Percentiles rank a stretch among this genome's conserved stretches.
These are phyloP conservation scores for Mortierella sp. DNA, from an alignment of 371 early-diverging fungal genomes.

Conservation along the genomic window DNA sequence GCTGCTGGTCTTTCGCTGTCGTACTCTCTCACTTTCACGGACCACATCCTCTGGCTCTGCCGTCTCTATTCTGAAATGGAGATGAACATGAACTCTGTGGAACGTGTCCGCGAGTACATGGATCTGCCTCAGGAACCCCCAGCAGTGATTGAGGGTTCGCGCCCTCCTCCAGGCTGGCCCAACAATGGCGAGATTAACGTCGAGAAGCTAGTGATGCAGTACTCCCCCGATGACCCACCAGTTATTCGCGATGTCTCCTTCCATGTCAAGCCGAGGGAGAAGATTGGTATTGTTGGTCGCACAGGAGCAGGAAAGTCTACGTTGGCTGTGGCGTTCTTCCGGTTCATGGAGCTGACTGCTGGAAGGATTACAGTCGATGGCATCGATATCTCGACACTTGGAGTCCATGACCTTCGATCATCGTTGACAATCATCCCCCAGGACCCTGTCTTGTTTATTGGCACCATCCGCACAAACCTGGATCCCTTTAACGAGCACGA, in stretches of 20 bases:
- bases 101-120: constrained; percentile 86
- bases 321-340: constrained; percentile 76
- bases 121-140: constrained; percentile 79
- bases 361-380: constrained; percentile 80
- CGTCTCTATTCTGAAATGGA: constrained; percentile 84
- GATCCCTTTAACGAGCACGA: constrained; percentile 79
- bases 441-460: constrained; percentile 61
- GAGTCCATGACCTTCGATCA: constrained; percentile 71
- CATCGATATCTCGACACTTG: constrained; percentile 75
- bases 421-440: constrained; percentile 75
- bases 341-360: constrained; percentile 75
- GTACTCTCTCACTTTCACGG: constrained; percentile 79
- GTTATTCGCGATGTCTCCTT: constrained; percentile 80
- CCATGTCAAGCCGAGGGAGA: constrained; percentile 65
- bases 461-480: constrained; percentile 83
- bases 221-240: constrained; percentile 73
- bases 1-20: constrained; percentile 86
- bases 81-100: constrained; percentile 89
- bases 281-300: constrained; percentile 75
- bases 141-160: constrained; percentile 59
- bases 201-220: constrained; percentile 73
- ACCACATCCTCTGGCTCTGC: constrained; percentile 84
- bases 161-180: constrained; percentile 81
- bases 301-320: constrained; percentile 78
- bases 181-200: constrained; percentile 73